These are phyloP conservation scores for Papiliotrema terrestris DNA, from an alignment of 1,284 basidiomycete genomes.

Conservation along the genomic window DNA sequence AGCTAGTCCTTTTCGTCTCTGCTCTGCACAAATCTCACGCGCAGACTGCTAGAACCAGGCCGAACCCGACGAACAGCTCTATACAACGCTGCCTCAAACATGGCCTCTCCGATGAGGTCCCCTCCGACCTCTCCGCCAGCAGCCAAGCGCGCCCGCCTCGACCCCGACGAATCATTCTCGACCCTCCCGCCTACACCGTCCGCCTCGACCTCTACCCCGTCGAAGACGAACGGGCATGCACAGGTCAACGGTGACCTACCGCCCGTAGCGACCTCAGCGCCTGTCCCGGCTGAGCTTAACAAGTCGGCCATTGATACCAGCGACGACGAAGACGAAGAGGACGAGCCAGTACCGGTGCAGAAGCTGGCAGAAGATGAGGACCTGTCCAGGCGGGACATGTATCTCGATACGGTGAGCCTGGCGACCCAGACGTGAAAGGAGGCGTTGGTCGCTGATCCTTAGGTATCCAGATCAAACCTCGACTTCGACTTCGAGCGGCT, in stretches of 20 bases:
- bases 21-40: no score
- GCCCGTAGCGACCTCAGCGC: conserved; percentile 14
- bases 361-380: conserved; percentile 50
- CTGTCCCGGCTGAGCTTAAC: conserved; percentile 5
- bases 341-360: conserved; percentile 32
- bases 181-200: conserved; percentile 9
- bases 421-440: background rate
- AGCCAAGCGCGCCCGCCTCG: conserved; percentile 17
- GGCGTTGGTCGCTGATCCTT: background rate
- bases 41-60: no score
- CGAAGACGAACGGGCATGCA: conserved; percentile 13
- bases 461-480: conserved; percentile 83
- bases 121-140: conserved; percentile 8
- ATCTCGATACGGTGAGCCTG: conserved; percentile 81
- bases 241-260: conserved; percentile 7
- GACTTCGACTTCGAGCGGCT: conserved; percentile 99
- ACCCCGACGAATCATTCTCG: conserved; percentile 10
- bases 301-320: conserved; percentile 10
- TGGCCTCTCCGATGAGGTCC: conserved; percentile 1
- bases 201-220: conserved; percentile 5
- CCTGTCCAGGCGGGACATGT: conserved; percentile 73
- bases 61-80: no score
- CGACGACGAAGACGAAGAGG: conserved; percentile 56
- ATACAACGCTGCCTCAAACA: no score
- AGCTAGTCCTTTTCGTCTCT: no score